Evolutionary conservation across 306 rosid genomes (phyloP).

Genomic region (Rosa multiflora): DNA sequence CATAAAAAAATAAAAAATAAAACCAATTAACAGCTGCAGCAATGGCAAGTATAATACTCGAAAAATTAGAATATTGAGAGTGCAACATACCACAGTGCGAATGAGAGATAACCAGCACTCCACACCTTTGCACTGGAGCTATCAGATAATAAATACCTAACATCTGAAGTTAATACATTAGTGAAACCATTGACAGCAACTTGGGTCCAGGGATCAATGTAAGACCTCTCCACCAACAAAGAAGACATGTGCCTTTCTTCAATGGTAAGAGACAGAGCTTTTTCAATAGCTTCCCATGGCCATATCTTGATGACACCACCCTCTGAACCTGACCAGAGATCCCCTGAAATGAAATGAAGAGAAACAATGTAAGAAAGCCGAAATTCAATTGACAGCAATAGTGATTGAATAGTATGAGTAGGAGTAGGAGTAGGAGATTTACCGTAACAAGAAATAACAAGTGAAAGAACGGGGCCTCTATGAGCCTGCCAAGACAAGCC

Average conservation of each 20-base stretch:
- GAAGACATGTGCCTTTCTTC: slow-evolving; percentile 70
- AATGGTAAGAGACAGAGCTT: slow-evolving; percentile 50
- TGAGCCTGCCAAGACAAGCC: slow-evolving; percentile 53
- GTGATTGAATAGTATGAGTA: not conserved
- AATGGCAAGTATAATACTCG: not conserved
- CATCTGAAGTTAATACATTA: slow-evolving; percentile 68
- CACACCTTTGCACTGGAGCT: slow-evolving; percentile 73
- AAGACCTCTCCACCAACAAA: slow-evolving; percentile 77
- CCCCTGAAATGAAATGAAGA: slow-evolving; percentile 50
- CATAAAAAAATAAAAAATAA: not conserved
- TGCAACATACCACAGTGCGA: slow-evolving; percentile 76
- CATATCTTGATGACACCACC: slow-evolving; percentile 82
- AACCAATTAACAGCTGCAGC: not conserved
- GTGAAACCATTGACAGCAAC: slow-evolving; percentile 55
- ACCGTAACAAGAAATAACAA: slow-evolving; percentile 48
- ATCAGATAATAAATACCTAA: slow-evolving; percentile 73
- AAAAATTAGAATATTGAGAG: slow-evolving; percentile 8
- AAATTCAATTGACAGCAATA: not conserved
- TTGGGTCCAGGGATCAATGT: slow-evolving; percentile 85
- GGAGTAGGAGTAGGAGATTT: not conserved
- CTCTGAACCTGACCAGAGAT: slow-evolving; percentile 97
- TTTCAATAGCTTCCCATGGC: slow-evolving; percentile 92
- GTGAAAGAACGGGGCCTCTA: slow-evolving; percentile 49
- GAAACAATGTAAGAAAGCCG: not conserved
- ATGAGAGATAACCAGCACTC: slow-evolving; percentile 80